A percentile compares a stretch with the other conserved stretches of the same genome.
Conservation (phyloP, 441 rosid species). For the Gossypium gossypioides region DNA sequence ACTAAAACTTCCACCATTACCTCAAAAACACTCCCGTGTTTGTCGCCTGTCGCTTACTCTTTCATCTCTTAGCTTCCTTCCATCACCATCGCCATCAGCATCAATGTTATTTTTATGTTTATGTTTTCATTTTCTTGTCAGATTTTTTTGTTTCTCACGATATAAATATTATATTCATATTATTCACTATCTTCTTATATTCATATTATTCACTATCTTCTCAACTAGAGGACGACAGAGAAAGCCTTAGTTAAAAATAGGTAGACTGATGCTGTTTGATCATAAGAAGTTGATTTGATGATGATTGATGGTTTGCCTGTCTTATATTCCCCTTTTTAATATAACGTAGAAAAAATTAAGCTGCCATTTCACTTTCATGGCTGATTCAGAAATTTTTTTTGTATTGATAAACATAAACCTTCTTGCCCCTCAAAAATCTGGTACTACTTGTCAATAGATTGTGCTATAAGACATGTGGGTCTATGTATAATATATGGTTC, state of each 20-base stretch:
- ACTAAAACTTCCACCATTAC: neutral
- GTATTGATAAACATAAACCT: neutral
- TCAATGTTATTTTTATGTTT: neutral
- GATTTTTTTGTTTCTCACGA: neutral
- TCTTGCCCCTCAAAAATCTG: too few relatives aligned
- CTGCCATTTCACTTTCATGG: neutral
- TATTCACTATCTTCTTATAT: neutral
- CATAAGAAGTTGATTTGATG: neutral
- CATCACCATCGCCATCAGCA: neutral
- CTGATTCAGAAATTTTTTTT: neutral
- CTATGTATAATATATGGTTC: too few relatives aligned
- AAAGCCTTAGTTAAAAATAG: neutral
- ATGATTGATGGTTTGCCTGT: neutral
- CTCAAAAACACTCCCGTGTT: conserved; percentile 27
- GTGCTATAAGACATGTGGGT: too few relatives aligned
- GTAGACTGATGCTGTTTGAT: neutral
- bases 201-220: neutral
- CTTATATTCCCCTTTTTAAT: neutral
- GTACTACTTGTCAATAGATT: too few relatives aligned
- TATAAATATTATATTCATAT: neutral
- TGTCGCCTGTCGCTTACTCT: conserved; percentile 25
- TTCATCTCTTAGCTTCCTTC: neutral
- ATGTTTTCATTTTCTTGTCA: neutral
- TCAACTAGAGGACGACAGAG: neutral
- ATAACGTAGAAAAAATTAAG: neutral